Evolutionary conservation across 257 asterid species (phyloP).

Genomic region (Solanum gandarillasii): DNA sequence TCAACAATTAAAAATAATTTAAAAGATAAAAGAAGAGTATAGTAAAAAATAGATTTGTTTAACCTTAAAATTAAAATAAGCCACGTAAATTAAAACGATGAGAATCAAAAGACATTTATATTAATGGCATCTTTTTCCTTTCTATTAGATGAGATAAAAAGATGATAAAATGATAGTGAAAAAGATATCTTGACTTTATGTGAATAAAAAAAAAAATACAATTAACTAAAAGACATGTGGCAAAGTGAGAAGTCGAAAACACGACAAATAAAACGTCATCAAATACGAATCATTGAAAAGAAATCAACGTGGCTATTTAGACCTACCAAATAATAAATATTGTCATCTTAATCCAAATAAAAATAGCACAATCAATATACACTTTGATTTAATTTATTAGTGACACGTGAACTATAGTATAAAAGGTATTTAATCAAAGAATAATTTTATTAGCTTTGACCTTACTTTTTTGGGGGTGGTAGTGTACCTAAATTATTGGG

Average conservation of each 20-base stretch:
- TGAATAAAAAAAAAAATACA: not conserved
- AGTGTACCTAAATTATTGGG: not conserved
- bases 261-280: constrained; percentile 5
- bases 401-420: constrained; percentile 21
- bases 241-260: not conserved
- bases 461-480: not conserved
- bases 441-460: not conserved
- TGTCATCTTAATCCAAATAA: not conserved
- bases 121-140: not conserved
- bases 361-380: not conserved
- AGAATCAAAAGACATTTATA: not conserved
- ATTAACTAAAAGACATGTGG: not conserved
- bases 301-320: constrained; percentile 14
- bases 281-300: not conserved
- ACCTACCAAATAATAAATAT: constrained; percentile 10
- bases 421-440: not conserved
- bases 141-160: not conserved
- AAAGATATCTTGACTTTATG: not conserved
- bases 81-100: no score
- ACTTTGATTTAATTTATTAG: not conserved
- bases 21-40: no score
- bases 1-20: no score
- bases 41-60: no score
- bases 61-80: no score
- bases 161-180: not conserved